phyloP scores from a whole-genome alignment of 345 rosid species.

The Erodium maritimum region DNA sequence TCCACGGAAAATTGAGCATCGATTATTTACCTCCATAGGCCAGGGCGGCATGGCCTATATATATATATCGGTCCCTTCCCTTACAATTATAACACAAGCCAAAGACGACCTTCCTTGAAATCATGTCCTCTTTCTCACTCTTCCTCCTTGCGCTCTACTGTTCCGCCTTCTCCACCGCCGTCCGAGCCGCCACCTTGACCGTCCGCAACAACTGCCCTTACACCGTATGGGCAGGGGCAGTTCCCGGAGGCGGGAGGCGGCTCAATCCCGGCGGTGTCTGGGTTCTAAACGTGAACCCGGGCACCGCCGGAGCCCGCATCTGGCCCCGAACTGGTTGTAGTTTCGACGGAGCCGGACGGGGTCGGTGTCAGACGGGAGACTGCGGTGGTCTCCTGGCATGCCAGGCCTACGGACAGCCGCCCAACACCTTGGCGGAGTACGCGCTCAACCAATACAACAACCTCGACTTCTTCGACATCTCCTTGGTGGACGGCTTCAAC shows the following conservation, averaged over 20 bases:
- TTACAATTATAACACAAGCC: neutral
- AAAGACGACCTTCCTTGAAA: constrained; percentile 4
- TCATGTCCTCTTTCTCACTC: constrained; percentile 1
- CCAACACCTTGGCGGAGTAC: constrained; percentile 14
- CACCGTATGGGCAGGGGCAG: constrained; percentile 18
- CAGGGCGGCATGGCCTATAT: no score
- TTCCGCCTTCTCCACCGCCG: no score
- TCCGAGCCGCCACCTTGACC: constrained; percentile 12
- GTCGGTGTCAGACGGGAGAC: constrained; percentile 19
- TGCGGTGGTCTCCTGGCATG: constrained; percentile 15
- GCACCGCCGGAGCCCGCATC: constrained; percentile 8
- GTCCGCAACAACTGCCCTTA: constrained; percentile 18
- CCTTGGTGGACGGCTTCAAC: constrained; percentile 23
- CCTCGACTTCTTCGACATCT: constrained; percentile 20
- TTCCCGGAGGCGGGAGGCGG: constrained; percentile 15
- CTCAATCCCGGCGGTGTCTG: constrained; percentile 16
- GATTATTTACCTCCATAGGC: no score
- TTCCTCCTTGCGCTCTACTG: neutral
- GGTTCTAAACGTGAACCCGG: constrained; percentile 7
- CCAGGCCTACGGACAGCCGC: constrained; percentile 11
- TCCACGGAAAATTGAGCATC: no score
- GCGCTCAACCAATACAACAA: constrained; percentile 13
- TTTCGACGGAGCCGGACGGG: constrained; percentile 14
- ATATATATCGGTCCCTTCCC: no score
- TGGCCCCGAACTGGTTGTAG: constrained; percentile 19